Evolutionary conservation across 768 basidiomycete species (phyloP), one percentile per base, ranked within the genome.

Genomic region (Termitomyces sp.): DNA sequence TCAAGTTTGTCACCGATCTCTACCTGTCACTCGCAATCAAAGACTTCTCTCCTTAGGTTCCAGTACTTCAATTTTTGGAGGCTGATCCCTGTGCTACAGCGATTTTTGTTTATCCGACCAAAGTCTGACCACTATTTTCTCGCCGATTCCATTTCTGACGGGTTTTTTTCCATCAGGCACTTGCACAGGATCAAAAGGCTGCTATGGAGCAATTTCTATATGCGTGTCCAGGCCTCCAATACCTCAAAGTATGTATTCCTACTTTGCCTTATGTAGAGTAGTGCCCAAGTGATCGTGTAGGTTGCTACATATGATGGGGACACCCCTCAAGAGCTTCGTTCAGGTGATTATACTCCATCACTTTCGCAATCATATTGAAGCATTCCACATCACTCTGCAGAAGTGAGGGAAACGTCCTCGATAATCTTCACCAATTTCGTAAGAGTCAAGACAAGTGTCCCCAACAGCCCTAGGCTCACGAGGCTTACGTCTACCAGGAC

Each of bases 361-460:
- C 13, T 33, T 35, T 24, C 16, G 45, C 8, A 26, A 11, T 60
- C 43, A 30, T 35, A 4, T 35, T 40, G 22, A 20, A 60, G 18
- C 13, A 8, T 33, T 24, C 30, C 26, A 22, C 36, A 35, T 26
- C 8, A 11, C 5, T 18, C 50, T 50, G 36, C 38, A 89, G 88
- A 69, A 18, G 86, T 94, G 56, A 82, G 94, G 46, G 84, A 86
- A 52, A 82, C 73, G 2, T 85, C 86, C 0, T 90, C 89, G 0
- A 82, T 93, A 24, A 88, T 96, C 52, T 89, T 95, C 65, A 94
- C 93, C 5, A 96, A 96, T 66, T 93, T 94, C 63, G 90, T 89
- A 63, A n/a, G 81, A 56, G 7, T n/a, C 22, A 45, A 16, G 18
- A 49, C 16, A 35, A 40, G 11, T 30, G 33, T 40, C 13, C 11